Evolutionary conservation across 441 rosid genomes (phyloP).

Genomic region (Brassica hybrid): DNA sequence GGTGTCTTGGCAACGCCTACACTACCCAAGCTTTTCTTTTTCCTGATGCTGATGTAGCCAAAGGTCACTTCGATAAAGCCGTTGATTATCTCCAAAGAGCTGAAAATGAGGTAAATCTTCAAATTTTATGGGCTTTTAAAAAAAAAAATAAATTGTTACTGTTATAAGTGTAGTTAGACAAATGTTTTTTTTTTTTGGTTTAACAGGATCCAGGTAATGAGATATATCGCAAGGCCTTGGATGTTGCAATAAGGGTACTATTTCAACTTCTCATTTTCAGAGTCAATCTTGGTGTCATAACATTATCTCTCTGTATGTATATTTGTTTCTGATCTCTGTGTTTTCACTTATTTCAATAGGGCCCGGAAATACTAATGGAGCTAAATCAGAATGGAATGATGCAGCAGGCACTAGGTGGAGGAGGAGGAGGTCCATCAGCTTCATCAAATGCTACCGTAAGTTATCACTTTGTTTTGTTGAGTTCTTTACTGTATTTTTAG

Average conservation of each 20-base stretch:
- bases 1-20: conserved; percentile 68
- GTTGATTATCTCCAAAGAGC: conserved; percentile 54
- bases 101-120: conserved; percentile 55
- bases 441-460: conserved; percentile 54
- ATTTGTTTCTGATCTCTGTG: neutral
- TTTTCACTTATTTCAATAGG: conserved; percentile 40
- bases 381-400: conserved; percentile 42
- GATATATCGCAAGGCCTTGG: conserved; percentile 59
- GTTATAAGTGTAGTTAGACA: neutral
- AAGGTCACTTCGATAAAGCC: conserved; percentile 53
- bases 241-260: conserved; percentile 55
- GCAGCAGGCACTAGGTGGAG: conserved; percentile 49
- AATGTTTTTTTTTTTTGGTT: conserved; percentile 1
- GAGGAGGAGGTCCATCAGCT: conserved; percentile 55
- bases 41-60: conserved; percentile 53
- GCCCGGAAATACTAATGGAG: conserved; percentile 60
- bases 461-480: conserved; percentile 2
- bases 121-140: too few species aligned
- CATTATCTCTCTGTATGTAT: neutral
- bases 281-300: too few species aligned
- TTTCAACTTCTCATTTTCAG: neutral
- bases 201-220: conserved; percentile 69
- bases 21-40: conserved; percentile 58
- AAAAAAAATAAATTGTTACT: neutral
- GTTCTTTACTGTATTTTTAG: neutral